Base-by-base conservation (phyloP, 1,284 basidiomycete genomes). In the Sporisorium scitamineum region DNA sequence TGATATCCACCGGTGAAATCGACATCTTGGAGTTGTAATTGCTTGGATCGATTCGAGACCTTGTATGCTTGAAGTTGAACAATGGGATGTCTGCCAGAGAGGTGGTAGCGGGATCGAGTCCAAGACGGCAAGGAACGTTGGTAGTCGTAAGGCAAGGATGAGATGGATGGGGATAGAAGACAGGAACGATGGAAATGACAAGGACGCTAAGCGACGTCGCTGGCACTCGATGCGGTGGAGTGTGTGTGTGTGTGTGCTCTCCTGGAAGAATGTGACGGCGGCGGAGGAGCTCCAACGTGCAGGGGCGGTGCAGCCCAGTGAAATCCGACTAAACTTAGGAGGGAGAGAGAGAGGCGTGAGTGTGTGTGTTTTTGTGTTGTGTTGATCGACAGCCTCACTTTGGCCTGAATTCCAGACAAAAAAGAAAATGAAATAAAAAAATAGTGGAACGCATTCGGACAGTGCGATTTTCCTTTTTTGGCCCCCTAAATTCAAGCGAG, bases 311-410 rank as follows among this genome's bases (percentile, higher is more conserved):
- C 53, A 64, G 39, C 37, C 31, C 13, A 31, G 27, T 32, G 22
- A 45, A 42, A 24, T 14, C 37, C 37, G 18, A n/a, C 8, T 39
- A 14, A 11, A 42, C 14, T 34, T 34, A 34, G 32, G 6, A 5
- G 39, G 20, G 3, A 20, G 14, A n/a, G n/a, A n/a, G n/a, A n/a
- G n/a, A n/a, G n/a, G 10, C 34, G 47, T 47, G 26, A 29, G 31
- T 18, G 20, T 48, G 37, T 39, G 31, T 45, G 47, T 47, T 42
- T 39, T 31, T 52, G 52, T 62, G 66, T 31, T 52, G 52, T 62
- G 66, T 70, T 70, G 67, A 70, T 70, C 67, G 61, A 70, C 67
- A 60, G 57, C 47, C 48, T 52, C 48, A 50, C 26, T 31, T 31
- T 26, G 39, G n/a, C 55, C 48, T 39, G 42, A 47, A 45, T 24